Evolutionary conservation across 306 rosid genomes (phyloP).

Genomic region (Sindora glabra): DNA sequence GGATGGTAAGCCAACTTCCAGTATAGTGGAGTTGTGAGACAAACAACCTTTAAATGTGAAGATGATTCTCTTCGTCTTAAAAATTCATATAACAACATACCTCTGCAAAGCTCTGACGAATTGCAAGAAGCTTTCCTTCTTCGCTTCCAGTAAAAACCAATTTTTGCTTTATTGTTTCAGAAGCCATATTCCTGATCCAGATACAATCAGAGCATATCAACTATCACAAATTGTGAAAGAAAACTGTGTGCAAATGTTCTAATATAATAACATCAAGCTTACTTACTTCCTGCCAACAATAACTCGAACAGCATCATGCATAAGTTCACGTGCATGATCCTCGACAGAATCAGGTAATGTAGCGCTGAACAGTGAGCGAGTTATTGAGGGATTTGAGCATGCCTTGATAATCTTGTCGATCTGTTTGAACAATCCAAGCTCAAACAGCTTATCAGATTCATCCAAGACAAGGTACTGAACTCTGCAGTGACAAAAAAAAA

Average conservation of each 20-base stretch:
- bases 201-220: constrained; percentile 14
- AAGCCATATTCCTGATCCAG: constrained; percentile 76
- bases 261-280: constrained; percentile 28
- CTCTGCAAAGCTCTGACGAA: constrained; percentile 91
- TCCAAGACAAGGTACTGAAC: constrained; percentile 86
- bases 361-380: constrained; percentile 86
- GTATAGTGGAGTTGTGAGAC: not conserved
- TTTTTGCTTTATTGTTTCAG: constrained; percentile 76
- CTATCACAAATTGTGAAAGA: not conserved
- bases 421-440: constrained; percentile 72
- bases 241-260: not conserved
- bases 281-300: constrained; percentile 96
- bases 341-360: constrained; percentile 93
- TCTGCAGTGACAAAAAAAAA: constrained; percentile 41
- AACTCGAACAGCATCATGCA: constrained; percentile 96
- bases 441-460: constrained; percentile 97
- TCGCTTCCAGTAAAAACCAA: constrained; percentile 87
- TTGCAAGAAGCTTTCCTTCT: constrained; percentile 85
- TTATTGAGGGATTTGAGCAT: constrained; percentile 84
- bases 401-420: constrained; percentile 79
- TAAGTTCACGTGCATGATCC: constrained; percentile 81
- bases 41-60: not conserved
- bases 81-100: constrained; percentile 28
- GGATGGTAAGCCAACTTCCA: not conserved
- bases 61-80: not conserved